Base-by-base conservation (phyloP, 306 rosid species). In the Sechiopsis laciniata region DNA sequence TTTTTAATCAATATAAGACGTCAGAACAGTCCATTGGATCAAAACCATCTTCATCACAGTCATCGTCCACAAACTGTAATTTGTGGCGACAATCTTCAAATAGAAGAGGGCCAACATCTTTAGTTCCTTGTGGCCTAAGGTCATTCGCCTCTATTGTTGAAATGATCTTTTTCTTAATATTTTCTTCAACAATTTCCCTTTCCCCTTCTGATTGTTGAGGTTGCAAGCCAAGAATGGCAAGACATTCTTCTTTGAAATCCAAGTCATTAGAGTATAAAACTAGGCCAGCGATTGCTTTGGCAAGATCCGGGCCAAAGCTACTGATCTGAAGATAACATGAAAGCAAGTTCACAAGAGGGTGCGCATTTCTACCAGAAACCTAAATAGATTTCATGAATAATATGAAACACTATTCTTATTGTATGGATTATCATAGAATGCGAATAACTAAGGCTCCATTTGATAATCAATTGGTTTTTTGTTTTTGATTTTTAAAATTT, bases 241-340 rank as follows among this genome's bases (percentile, higher is more conserved):
- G 82, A 74, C 99, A 94, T 89, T 87, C 90, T 79, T 80, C 82
- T 81, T 71, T 86, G 82, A 91, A 94, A 74, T 81, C 80, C 50
- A 74, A 67, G 88, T 91, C 97, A 20, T 74, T 67, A 55, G 99
- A 91, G 74, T 90, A 81, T 78, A 84, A 65, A 75, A 94, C 83
- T 75, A 91, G 81, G 79, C 99, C 97, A 64, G 95, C 83, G 75
- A 94, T 89, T 55, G 95, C 75, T 84, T 83, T 85, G 17, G 97
- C 96, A 11, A 94, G 95, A 83, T 89, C 97, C 55, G 95, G 95
- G 45, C 93, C 97, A 79, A 83, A 82, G 77, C 81, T 77, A 52
- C 90, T 42, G 77, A 91, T 87, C 99, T 91, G 95, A 63, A 64
- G 59, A 77, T 40, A 48, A 50, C n/a, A 77, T 51, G 11, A 3